Base-by-base conservation (phyloP, 257 asterid species). In the Mentha longifolia region DNA sequence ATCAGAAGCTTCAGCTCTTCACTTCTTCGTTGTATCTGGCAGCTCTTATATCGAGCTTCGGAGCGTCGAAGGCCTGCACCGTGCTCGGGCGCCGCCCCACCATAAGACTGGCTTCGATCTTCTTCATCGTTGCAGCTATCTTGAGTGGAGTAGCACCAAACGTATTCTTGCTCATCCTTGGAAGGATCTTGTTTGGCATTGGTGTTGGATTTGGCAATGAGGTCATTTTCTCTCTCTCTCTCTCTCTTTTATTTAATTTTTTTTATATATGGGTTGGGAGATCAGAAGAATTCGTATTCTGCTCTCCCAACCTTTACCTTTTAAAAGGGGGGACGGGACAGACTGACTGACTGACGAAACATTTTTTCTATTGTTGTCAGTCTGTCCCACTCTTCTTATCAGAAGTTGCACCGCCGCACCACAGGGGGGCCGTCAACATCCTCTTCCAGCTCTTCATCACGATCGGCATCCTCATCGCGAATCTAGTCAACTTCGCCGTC, bases 181-280 rank as follows among this genome's bases (percentile, higher is more conserved):
- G 98, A 0, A 74, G 98, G 64, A 76, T 89, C 43, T 77, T 85
- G 4, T 92, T 92, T 3, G 97, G 98, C 0, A 3, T 89, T 13
- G 98, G 98, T 22, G 98, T 89, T 10, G 98, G 97, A 6, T 92
- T 88, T 0, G 96, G 97, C 46, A 92, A 92, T 33, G 98, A 92
- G 94, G 97, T 89, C 77, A 60, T 6, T 6, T 6, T 49, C 56
- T 49, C 2, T 7, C 55, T 49, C n/a, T n/a, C n/a, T n/a, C 55
- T 16, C 8, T 1, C 54, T n/a, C 20, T 41, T 41, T 10, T 10
- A 6, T 10, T 42, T 10, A 4, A 14, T n/a, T 35, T 7, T 35
- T 35, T 35, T 5, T 35, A 5, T 33, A 33, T 33, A 33, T 35
- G 39, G 39, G 39, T 0, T 35, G 39, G 39, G 39, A 35, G 39